phyloP scores from a whole-genome alignment of 176 grass and related monocot genomes.

The Rhynchospora pubera region DNA sequence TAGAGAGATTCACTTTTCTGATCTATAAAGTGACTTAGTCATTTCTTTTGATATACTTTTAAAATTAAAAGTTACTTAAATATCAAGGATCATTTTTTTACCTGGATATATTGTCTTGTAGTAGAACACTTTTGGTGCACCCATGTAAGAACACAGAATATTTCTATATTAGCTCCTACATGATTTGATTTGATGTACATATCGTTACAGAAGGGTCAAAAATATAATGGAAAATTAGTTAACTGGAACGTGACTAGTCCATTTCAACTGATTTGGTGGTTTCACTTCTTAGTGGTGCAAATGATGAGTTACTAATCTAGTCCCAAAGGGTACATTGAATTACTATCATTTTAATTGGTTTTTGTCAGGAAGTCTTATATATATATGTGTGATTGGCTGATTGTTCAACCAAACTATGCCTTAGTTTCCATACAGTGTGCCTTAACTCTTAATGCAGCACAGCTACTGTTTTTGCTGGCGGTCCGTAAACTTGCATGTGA shows the following conservation, averaged over 20 bases:
- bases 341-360: neutral
- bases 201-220: too few relatives aligned
- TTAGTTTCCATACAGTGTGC: neutral
- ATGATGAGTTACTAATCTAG: neutral
- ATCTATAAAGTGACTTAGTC: neutral
- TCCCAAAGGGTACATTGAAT: neutral
- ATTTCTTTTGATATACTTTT: neutral
- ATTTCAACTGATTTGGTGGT: neutral
- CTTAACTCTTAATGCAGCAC: neutral
- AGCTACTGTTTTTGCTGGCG: neutral
- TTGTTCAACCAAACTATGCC: neutral
- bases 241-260: neutral
- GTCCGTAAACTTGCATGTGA: neutral
- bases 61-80: constrained; percentile 2
- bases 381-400: neutral
- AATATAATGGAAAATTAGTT: neutral
- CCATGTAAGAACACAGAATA: neutral
- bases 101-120: neutral
- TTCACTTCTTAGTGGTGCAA: neutral
- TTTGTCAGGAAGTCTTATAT: neutral
- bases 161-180: neutral
- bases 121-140: neutral
- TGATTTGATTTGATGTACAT: too few relatives aligned
- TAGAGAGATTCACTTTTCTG: neutral
- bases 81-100: neutral